Evolutionary conservation across 2,329 filamentous ascomycete species (phyloP).

Genomic region (Hirsutella minnesotensis): DNA sequence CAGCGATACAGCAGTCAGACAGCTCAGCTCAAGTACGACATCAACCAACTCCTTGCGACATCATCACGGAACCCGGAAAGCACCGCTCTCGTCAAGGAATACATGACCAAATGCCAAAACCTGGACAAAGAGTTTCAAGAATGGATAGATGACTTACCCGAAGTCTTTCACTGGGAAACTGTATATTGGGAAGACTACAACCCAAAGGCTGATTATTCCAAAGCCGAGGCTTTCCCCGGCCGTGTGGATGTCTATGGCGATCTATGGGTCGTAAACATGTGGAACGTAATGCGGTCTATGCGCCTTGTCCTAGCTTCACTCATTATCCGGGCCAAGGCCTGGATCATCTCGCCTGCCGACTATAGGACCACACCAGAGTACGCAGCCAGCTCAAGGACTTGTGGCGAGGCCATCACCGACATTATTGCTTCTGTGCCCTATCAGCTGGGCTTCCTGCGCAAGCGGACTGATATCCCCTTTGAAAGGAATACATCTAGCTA

Average conservation of each 20-base stretch:
- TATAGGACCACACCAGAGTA: constrained; percentile 52
- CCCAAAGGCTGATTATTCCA: constrained; percentile 35
- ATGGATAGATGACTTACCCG: constrained; percentile 38
- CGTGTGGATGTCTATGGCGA: constrained; percentile 49
- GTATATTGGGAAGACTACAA: constrained; percentile 45
- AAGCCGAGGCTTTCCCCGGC: constrained; percentile 45
- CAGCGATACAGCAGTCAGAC: constrained; percentile 40
- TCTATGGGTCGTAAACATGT: constrained; percentile 42
- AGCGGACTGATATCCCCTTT: constrained; percentile 25
- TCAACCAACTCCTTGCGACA: constrained; percentile 35
- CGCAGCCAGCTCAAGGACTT: constrained; percentile 36
- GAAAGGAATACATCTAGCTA: constrained; percentile 29
- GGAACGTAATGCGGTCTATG: constrained; percentile 40
- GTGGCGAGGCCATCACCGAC: constrained; percentile 40
- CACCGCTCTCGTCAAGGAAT: constrained; percentile 34
- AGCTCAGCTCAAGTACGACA: constrained; percentile 39
- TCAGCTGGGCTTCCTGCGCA: constrained; percentile 44
- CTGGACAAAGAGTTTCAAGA: constrained; percentile 37
- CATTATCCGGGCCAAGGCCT: constrained; percentile 45
- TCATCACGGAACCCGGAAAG: constrained; percentile 34
- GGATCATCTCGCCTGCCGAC: constrained; percentile 46
- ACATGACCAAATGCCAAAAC: constrained; percentile 37
- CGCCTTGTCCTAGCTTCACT: constrained; percentile 41
- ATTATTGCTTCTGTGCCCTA: constrained; percentile 48
- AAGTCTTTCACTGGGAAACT: constrained; percentile 34